These are phyloP conservation scores for Lentinula raphanica DNA, from an alignment of 768 basidiomycete species.

Conservation along the genomic window DNA sequence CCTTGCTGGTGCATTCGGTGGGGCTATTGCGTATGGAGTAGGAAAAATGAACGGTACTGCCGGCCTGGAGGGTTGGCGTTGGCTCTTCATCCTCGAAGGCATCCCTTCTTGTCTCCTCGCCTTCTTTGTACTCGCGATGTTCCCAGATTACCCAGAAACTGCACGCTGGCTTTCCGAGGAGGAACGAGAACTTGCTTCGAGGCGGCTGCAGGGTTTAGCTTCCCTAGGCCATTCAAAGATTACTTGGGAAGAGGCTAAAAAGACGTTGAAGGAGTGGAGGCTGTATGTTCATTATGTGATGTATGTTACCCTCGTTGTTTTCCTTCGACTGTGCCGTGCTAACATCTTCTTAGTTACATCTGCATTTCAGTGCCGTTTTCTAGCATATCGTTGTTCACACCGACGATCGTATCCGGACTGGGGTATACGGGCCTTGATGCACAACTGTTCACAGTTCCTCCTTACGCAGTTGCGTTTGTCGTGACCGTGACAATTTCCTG, in stretches of 20 bases:
- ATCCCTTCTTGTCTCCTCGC: conserved; percentile 35
- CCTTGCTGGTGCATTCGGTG: conserved; percentile 28
- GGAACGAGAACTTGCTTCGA: conserved; percentile 35
- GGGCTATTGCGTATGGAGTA: conserved; percentile 28
- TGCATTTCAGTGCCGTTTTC: conserved; percentile 40
- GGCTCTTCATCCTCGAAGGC: conserved; percentile 36
- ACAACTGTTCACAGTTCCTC: conserved; percentile 43
- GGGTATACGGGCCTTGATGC: conserved; percentile 37
- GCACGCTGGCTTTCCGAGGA: conserved; percentile 35
- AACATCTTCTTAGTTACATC: conserved; percentile 23
- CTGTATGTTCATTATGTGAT: conserved; percentile 34
- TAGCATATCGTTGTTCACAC: conserved; percentile 42
- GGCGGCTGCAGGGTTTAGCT: conserved; percentile 20
- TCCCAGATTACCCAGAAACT: conserved; percentile 49
- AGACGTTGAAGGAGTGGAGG: conserved; percentile 30
- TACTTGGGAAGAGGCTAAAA: conserved; percentile 31
- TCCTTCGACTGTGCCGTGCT: neutral
- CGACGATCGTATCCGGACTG: conserved; percentile 47
- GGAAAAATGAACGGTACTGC: conserved; percentile 20
- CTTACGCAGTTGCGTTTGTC: conserved; percentile 31
- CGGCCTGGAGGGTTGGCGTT: conserved; percentile 22
- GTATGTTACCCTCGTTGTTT: neutral
- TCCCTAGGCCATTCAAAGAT: conserved; percentile 23
- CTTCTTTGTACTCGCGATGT: conserved; percentile 24
- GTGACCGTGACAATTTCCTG: conserved; percentile 18